These are phyloP conservation scores for Phialemonium atrogriseum DNA, from an alignment of 2,329 filamentous ascomycete species.

Conservation along the genomic window DNA sequence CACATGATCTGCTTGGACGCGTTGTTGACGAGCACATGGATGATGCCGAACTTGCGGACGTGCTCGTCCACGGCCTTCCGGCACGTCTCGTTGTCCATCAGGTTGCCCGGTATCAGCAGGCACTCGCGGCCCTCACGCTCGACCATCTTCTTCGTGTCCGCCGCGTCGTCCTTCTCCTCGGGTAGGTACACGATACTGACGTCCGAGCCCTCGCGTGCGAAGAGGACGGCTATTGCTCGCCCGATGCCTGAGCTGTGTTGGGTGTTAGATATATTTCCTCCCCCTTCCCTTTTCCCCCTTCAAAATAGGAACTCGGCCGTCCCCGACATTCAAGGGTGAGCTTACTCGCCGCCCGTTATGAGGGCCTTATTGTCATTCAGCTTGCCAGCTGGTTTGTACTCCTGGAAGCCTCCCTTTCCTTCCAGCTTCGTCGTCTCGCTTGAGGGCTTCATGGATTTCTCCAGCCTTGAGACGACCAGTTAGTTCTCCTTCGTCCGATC, in stretches of 20 bases:
- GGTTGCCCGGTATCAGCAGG: slow-evolving; percentile 36
- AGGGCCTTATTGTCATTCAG: slow-evolving; percentile 41
- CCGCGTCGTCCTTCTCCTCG: slow-evolving; percentile 46
- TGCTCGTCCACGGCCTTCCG: slow-evolving; percentile 42
- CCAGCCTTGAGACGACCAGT: slow-evolving; percentile 15
- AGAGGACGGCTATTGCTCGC: slow-evolving; percentile 43
- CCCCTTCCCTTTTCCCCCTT: too few species aligned
- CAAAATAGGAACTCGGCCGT: neutral
- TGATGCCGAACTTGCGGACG: slow-evolving; percentile 34
- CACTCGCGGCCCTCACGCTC: slow-evolving; percentile 40
- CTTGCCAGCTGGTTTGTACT: slow-evolving; percentile 36
- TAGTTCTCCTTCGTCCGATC: neutral
- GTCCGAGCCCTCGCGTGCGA: slow-evolving; percentile 50
- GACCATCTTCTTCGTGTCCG: slow-evolving; percentile 42
- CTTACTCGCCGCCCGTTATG: slow-evolving; percentile 49
- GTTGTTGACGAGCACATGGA: slow-evolving; percentile 51
- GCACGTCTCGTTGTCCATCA: slow-evolving; percentile 42
- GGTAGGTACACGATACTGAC: slow-evolving; percentile 47
- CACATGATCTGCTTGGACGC: slow-evolving; percentile 48
- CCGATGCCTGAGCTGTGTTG: slow-evolving; percentile 43
- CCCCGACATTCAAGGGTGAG: slow-evolving; percentile 2
- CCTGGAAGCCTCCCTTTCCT: slow-evolving; percentile 25
- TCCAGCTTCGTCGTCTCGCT: slow-evolving; percentile 32
- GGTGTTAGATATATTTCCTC: neutral
- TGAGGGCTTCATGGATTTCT: slow-evolving; percentile 28